Conservation (phyloP, 2,329 filamentous ascomycete genomes). For the Colletotrichum sp. region DNA sequence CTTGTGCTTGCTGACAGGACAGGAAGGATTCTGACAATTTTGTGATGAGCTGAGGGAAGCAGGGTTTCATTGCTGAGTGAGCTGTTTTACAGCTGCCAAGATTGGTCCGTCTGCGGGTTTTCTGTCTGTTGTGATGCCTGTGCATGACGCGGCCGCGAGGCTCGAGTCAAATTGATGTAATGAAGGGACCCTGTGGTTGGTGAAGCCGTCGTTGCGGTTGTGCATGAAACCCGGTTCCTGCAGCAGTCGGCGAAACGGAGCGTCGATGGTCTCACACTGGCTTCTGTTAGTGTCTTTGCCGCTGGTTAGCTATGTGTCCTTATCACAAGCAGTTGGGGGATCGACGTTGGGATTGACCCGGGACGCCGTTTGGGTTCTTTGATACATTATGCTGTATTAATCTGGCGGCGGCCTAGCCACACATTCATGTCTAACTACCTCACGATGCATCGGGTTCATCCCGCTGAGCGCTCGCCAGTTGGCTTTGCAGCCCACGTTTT, state of each 20-base stretch:
- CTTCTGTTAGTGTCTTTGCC: neutral
- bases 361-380: neutral
- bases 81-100: neutral
- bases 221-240: constrained; percentile 19
- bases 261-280: neutral
- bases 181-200: neutral
- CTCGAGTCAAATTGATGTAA: constrained; percentile 9
- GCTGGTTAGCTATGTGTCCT: too few species aligned
- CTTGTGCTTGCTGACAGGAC: neutral
- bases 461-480: constrained; percentile 47
- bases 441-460: constrained; percentile 12
- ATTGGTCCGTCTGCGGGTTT: neutral
- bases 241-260: constrained; percentile 5
- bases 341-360: neutral
- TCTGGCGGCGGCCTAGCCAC: neutral
- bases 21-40: neutral
- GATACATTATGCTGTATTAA: neutral
- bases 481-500: constrained; percentile 68
- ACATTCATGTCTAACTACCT: neutral
- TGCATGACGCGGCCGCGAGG: constrained; percentile 1
- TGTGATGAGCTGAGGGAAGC: neutral
- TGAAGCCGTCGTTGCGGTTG: neutral
- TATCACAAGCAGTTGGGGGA: neutral
- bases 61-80: neutral
- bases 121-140: neutral